Percentiles rank a stretch among this genome's conserved stretches.
phyloP scores from a whole-genome alignment of 106 monocot species.

The Alisma plantagoaquatica region DNA sequence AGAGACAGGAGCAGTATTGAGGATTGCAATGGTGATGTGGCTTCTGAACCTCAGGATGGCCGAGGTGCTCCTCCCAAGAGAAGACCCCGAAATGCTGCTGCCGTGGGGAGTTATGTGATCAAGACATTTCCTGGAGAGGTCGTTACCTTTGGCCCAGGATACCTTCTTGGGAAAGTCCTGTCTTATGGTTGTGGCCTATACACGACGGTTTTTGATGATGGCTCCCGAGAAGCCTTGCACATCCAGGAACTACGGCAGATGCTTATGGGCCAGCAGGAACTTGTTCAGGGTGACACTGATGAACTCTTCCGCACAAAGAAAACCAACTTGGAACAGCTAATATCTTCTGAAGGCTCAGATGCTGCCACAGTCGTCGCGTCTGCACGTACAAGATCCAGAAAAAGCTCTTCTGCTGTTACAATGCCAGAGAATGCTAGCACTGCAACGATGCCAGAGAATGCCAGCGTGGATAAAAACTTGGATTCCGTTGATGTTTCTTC shows the following conservation, averaged over 20 bases:
- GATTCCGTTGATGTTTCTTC: neutral
- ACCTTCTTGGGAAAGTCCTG: constrained; percentile 46
- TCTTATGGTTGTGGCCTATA: constrained; percentile 18
- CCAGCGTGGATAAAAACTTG: constrained; percentile 5
- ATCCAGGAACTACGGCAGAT: constrained; percentile 15
- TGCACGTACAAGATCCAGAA: constrained; percentile 13
- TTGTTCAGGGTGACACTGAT: neutral
- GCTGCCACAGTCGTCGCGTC: too few species aligned
- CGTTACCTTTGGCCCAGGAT: too few species aligned
- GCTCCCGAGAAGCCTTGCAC: constrained; percentile 32
- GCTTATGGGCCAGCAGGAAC: constrained; percentile 7
- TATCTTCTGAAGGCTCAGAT: too few species aligned
- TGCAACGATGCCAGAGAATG: constrained; percentile 2
- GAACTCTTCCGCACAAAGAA: constrained; percentile 21
- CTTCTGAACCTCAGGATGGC: too few species aligned
- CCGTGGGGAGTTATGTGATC: constrained; percentile 46
- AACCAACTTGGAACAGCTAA: constrained; percentile 57
- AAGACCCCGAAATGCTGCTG: neutral
- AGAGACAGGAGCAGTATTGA: too few species aligned
- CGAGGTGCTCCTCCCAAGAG: too few species aligned
- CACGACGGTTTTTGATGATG: constrained; percentile 45
- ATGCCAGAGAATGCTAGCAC: neutral
- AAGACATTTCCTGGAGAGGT: constrained; percentile 9
- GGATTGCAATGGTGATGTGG: too few species aligned
- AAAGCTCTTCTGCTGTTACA: constrained; percentile 1